Evolutionary conservation across 768 basidiomycete genomes (phyloP).

Genomic region (Calocera viscosa): DNA sequence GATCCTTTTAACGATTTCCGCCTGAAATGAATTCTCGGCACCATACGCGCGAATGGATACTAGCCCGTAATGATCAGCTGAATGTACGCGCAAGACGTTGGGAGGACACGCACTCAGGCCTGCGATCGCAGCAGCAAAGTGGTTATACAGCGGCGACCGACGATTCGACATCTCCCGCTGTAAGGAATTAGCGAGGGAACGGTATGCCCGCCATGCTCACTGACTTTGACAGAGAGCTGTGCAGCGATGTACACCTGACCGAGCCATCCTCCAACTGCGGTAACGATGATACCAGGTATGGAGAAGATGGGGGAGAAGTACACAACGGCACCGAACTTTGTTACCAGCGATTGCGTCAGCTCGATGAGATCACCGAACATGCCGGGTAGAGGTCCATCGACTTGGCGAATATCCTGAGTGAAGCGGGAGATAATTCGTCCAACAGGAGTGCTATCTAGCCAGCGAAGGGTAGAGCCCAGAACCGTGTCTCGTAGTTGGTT

Average conservation of each 20-base stretch:
- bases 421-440: constrained; percentile 21
- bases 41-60: constrained; percentile 31
- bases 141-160: constrained; percentile 29
- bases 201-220: background rate
- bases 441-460: constrained; percentile 20
- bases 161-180: constrained; percentile 27
- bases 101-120: constrained; percentile 17
- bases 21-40: constrained; percentile 25
- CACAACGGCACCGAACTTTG: constrained; percentile 18
- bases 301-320: constrained; percentile 18
- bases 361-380: constrained; percentile 11
- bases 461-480: constrained; percentile 19
- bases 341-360: constrained; percentile 16
- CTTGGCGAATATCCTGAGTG: constrained; percentile 17
- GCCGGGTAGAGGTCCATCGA: constrained; percentile 12
- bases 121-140: constrained; percentile 28
- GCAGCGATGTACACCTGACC: constrained; percentile 31
- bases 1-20: constrained; percentile 34
- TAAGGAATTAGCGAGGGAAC: background rate
- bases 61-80: background rate
- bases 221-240: constrained; percentile 28
- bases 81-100: constrained; percentile 7
- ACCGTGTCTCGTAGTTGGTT: constrained; percentile 21
- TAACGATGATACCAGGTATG: constrained; percentile 15
- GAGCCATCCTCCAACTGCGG: constrained; percentile 23